Percentiles rank a stretch among this genome's conserved stretches.
phyloP scores from a whole-genome alignment of 2,329 filamentous ascomycete species.

The Cladosporium sp. region DNA sequence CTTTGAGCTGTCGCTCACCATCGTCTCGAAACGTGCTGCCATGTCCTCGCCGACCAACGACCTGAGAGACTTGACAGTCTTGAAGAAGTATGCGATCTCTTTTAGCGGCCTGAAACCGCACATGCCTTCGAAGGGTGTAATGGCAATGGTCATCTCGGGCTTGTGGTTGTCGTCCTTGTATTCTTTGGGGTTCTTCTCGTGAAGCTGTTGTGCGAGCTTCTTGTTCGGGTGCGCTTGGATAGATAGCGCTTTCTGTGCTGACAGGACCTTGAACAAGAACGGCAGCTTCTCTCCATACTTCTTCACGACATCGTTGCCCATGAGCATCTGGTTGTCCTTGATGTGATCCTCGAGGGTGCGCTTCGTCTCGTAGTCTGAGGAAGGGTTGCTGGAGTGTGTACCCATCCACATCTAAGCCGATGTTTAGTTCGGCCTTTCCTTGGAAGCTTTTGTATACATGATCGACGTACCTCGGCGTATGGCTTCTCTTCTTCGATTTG shows the following conservation, averaged over 20 bases:
- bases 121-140: slow-evolving; percentile 92
- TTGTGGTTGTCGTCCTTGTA: slow-evolving; percentile 99
- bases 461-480: slow-evolving; percentile 73
- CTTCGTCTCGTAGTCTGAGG: slow-evolving; percentile 79
- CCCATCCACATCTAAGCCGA: slow-evolving; percentile 87
- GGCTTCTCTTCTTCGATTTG: slow-evolving; percentile 80
- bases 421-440: slow-evolving; percentile 21
- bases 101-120: slow-evolving; percentile 87
- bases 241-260: slow-evolving; percentile 89
- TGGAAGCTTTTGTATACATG: neutral
- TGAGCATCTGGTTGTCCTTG: slow-evolving; percentile 76
- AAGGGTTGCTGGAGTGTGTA: slow-evolving; percentile 92
- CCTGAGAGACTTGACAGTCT: slow-evolving; percentile 53
- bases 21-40: slow-evolving; percentile 42
- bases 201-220: slow-evolving; percentile 83
- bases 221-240: slow-evolving; percentile 76
- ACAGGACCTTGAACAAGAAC: slow-evolving; percentile 97
- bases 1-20: slow-evolving; percentile 50
- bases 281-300: slow-evolving; percentile 78
- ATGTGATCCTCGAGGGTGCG: slow-evolving; percentile 83
- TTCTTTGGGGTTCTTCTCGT: slow-evolving; percentile 81
- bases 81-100: slow-evolving; percentile 83
- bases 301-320: slow-evolving; percentile 67
- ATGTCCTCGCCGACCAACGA: slow-evolving; percentile 46
- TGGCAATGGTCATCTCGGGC: slow-evolving; percentile 97